Conservation (phyloP, 2,329 filamentous ascomycete species). For the Gremmenia infestans region DNA sequence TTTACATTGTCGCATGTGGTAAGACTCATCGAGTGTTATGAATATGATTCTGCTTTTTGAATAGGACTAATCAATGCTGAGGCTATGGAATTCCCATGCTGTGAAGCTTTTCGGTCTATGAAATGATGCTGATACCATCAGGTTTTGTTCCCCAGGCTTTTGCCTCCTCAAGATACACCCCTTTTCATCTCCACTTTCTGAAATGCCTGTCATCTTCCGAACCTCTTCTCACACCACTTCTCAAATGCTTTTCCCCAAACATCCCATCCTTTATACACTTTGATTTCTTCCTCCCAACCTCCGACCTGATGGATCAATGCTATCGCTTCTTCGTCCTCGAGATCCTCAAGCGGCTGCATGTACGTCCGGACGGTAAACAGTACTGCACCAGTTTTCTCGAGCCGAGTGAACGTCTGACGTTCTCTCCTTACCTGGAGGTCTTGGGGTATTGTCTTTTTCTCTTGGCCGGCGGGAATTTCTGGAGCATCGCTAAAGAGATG, state of each 20-base stretch:
- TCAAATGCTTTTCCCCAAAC: conserved; percentile 34
- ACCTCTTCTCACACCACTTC: conserved; percentile 16
- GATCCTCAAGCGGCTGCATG: conserved; percentile 37
- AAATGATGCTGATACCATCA: no score
- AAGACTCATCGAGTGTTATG: not conserved
- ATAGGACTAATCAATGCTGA: no score
- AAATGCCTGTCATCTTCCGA: not conserved
- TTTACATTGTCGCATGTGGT: not conserved
- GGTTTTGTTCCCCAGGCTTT: not conserved
- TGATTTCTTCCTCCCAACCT: conserved; percentile 41
- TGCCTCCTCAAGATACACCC: not conserved
- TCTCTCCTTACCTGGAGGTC: conserved; percentile 45
- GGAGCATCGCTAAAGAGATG: conserved; percentile 42
- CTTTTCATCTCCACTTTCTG: not conserved
- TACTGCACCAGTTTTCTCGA: conserved; percentile 40
- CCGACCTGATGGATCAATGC: conserved; percentile 39
- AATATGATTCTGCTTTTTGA: not conserved
- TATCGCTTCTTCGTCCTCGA: conserved; percentile 36
- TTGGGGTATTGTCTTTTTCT: conserved; percentile 23
- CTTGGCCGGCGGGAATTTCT: conserved; percentile 26
- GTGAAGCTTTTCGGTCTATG: no score
- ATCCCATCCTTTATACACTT: conserved; percentile 39
- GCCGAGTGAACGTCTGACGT: conserved; percentile 43
- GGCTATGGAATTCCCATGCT: no score
- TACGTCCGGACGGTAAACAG: conserved; percentile 47